Evolutionary conservation across 2,329 filamentous ascomycete species (phyloP), one percentile per base, ranked within the genome.

Genomic region (Cladosporium sphaerospermum): DNA sequence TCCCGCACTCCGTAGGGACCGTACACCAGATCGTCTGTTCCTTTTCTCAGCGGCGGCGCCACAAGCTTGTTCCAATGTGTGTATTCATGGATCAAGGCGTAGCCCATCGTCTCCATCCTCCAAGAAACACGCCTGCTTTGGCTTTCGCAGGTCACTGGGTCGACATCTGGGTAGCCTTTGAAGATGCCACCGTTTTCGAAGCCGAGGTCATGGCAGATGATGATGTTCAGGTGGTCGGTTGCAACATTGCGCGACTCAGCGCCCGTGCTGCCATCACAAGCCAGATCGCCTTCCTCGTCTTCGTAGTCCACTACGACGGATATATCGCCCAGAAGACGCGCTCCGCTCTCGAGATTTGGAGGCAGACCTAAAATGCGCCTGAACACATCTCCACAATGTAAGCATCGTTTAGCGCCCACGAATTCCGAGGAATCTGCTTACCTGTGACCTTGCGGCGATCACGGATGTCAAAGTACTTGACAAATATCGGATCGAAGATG

Each of bases 21-120:
- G 13, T 23, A 31, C n/a, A 8, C 45, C 14, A 28, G 18, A 34
- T 54, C 52, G 16, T 48, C 37, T 13, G 52, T 54, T 23, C 19
- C 44, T 19, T 49, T 23, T 9, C 36, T 10, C 33, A 54, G 34
- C 36, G 52, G 44, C 3, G 52, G 52, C 13, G 13, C 34, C 13
- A 48, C 45, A 9, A 54, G 44, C 36, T 28, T 11, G 31, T 32
- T 10, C 14, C 16, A 54, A 23, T 49, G 52, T 8, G 52, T 54
- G 31, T 54, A 54, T 32, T 54, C 52, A 36, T 49, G 52, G 19
- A 54, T 13, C 9, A 54, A 23, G 37, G 37, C 49, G 19, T 34
- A 23, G 23, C 44, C 52, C 33, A 54, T 18, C 11, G 44, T 54
- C 10, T 54, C 52, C 52, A 54, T 54, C 37, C 14, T 54, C 52